Conservation (phyloP, 805 yeast genomes). For the Candida sanyiensis region DNA sequence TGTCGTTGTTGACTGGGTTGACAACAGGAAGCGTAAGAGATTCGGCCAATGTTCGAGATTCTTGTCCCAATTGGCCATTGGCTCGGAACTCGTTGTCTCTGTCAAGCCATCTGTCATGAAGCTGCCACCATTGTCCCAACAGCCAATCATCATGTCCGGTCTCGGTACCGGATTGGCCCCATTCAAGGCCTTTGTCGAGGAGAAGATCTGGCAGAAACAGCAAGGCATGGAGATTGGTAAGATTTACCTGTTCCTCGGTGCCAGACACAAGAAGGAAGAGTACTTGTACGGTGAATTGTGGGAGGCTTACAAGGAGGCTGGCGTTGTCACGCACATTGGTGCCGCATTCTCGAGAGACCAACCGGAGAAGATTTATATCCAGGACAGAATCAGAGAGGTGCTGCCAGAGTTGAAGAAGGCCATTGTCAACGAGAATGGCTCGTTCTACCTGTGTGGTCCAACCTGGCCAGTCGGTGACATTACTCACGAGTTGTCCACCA, state of each 20-base stretch:
- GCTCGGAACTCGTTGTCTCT: slow-evolving; percentile 84
- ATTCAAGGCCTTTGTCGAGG: slow-evolving; percentile 95
- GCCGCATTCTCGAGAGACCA: slow-evolving; percentile 99
- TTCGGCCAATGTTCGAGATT: slow-evolving; percentile 94
- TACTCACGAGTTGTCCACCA: slow-evolving; percentile 81
- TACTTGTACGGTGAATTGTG: slow-evolving; percentile 94
- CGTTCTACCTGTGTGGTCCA: slow-evolving; percentile 96
- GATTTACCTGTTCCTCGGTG: slow-evolving; percentile 83
- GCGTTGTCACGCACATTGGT: slow-evolving; percentile 87
- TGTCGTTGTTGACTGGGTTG: slow-evolving; percentile 96
- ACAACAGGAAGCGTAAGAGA: slow-evolving; percentile 76
- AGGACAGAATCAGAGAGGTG: slow-evolving; percentile 82
- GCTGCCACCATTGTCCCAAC: slow-evolving; percentile 78
- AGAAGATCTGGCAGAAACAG: slow-evolving; percentile 85
- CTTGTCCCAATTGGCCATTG: slow-evolving; percentile 70
- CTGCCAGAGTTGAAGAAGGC: slow-evolving; percentile 71
- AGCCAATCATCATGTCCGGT: slow-evolving; percentile 95
- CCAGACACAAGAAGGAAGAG: slow-evolving; percentile 93
- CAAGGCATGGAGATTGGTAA: slow-evolving; percentile 90
- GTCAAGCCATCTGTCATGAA: slow-evolving; percentile 98
- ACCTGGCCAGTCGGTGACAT: slow-evolving; percentile 99
- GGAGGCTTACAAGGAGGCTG: slow-evolving; percentile 94
- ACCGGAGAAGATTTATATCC: slow-evolving; percentile 89
- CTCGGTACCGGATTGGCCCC: slow-evolving; percentile 98
- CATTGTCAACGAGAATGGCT: slow-evolving; percentile 71